A percentile compares a stretch with the other conserved stretches of the same genome.
Conservation (phyloP, 2,329 filamentous ascomycete species). For the Xylariaceae sp. region DNA sequence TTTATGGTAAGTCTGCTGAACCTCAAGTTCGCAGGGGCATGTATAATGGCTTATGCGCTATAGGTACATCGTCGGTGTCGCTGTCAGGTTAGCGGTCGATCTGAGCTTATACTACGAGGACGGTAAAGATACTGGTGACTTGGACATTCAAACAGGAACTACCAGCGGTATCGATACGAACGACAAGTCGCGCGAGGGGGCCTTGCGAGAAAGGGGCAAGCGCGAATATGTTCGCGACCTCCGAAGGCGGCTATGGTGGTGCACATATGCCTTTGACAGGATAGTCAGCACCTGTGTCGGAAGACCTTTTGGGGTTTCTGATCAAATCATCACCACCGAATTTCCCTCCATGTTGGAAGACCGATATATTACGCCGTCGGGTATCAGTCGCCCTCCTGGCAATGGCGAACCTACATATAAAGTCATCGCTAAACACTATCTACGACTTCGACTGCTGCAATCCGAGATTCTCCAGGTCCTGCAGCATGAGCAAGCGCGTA, state of each 20-base stretch:
- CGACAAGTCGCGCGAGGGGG: constrained; percentile 32
- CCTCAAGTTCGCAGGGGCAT: not conserved
- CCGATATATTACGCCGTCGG: constrained; percentile 74
- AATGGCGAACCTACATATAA: constrained; percentile 75
- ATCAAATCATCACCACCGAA: constrained; percentile 92
- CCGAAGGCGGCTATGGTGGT: constrained; percentile 89
- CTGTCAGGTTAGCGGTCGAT: constrained; percentile 83
- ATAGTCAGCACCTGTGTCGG: constrained; percentile 92
- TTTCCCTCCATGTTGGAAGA: constrained; percentile 89
- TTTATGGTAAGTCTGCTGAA: constrained; percentile 56
- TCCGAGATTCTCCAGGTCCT: constrained; percentile 93
- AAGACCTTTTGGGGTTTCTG: constrained; percentile 88
- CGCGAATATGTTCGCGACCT: constrained; percentile 83
- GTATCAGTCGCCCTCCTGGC: constrained; percentile 58
- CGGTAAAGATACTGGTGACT: constrained; percentile 59
- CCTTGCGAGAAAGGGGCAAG: constrained; percentile 55
- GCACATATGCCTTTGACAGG: constrained; percentile 90
- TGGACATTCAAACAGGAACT: constrained; percentile 44
- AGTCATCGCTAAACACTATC: constrained; percentile 85
- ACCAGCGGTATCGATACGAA: constrained; percentile 31
- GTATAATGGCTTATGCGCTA: constrained; percentile 8
- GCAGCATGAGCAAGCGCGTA: constrained; percentile 84
- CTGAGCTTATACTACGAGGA: constrained; percentile 91
- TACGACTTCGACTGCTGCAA: constrained; percentile 79
- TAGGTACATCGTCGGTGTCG: constrained; percentile 88